Evolutionary conservation across 2,329 filamentous ascomycete genomes (phyloP), one percentile per base, ranked within the genome.

Genomic region (Pyricularia pennisetigena): DNA sequence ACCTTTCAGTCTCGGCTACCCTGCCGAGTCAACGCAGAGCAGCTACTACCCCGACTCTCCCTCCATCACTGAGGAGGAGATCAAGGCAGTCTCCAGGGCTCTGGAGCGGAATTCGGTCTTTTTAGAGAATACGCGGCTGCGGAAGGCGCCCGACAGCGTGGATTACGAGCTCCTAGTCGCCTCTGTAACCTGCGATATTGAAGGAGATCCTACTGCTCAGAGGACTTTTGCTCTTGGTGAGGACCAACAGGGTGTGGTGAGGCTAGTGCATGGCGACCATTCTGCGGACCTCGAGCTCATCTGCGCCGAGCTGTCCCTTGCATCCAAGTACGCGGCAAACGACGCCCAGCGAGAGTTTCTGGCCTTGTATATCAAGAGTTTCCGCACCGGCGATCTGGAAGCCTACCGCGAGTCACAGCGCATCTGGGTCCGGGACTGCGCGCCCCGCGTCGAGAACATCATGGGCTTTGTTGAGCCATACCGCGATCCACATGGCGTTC

Each of bases 401-500:
- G 88, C 88, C 14, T 94, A 91, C 82, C 93, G 93, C 78, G 86
- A 94, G 75, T 89, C 88, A 71, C 92, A 94, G 77, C 85, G 90
- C 71, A 86, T 85, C 74, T 95, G 92, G 92, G 92, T 95, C 71
- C 87, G 89, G 74, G 91, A 96, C 76, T 92, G 93, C 77, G 89
- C 89, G 23, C 92, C 92, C 3, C 87, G 86, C 78, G 87, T 96
- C 49, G 92, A 95, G 78, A 89, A 85, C 63, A 93, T 94, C 76
- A 85, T 94, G 72, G 92, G 92, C 1, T 95, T 95, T 75, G 90
- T 95, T 66, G 92, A 95, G 80, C 93, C 91, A 0, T 95, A 95
- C 76, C 84, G 92, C 72, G 92, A 96, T 74, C 92, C 92, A 32
- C 88, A 90, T 69, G 92, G 92, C 69, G 86, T 93, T 35, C 85